Conservation (phyloP, 2,329 filamentous ascomycete species). For the Esteya vermicola region DNA sequence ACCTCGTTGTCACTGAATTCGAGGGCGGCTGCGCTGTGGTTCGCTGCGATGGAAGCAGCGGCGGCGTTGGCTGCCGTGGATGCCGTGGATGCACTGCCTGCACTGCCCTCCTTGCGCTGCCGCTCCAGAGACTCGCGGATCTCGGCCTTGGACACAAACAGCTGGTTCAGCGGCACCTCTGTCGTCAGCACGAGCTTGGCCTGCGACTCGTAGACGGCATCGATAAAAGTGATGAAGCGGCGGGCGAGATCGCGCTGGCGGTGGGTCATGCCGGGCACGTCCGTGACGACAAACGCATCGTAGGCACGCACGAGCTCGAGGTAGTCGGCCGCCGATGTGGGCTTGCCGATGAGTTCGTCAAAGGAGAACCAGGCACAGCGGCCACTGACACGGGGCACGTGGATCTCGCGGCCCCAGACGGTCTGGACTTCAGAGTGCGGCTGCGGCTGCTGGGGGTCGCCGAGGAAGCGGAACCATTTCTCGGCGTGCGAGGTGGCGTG, state of each 20-base stretch:
- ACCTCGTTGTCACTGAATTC: conserved; percentile 24
- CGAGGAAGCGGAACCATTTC: conserved; percentile 91
- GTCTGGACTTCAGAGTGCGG: conserved; percentile 66
- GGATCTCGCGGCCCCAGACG: conserved; percentile 87
- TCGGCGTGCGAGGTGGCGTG: conserved; percentile 70
- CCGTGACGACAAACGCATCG: conserved; percentile 82
- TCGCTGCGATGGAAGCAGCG: neutral
- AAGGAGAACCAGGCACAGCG: conserved; percentile 86
- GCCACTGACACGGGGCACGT: conserved; percentile 77
- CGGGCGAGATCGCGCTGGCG: conserved; percentile 75
- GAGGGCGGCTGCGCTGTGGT: neutral
- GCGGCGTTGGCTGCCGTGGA: conserved; percentile 11
- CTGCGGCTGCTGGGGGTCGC: conserved; percentile 61
- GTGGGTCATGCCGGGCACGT: conserved; percentile 83
- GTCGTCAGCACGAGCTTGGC: conserved; percentile 94
- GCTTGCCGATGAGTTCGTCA: conserved; percentile 74
- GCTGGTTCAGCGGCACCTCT: conserved; percentile 66
- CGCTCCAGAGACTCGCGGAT: conserved; percentile 41
- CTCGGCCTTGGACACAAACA: conserved; percentile 68
- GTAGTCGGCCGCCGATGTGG: conserved; percentile 89
- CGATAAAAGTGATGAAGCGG: conserved; percentile 94
- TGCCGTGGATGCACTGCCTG: no score
- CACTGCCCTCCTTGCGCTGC: conserved; percentile 24
- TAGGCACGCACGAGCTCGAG: conserved; percentile 83
- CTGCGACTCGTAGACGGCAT: conserved; percentile 83